These are phyloP conservation scores for Xylaria polymorpha DNA, from an alignment of 2,329 filamentous ascomycete genomes.

Conservation along the genomic window DNA sequence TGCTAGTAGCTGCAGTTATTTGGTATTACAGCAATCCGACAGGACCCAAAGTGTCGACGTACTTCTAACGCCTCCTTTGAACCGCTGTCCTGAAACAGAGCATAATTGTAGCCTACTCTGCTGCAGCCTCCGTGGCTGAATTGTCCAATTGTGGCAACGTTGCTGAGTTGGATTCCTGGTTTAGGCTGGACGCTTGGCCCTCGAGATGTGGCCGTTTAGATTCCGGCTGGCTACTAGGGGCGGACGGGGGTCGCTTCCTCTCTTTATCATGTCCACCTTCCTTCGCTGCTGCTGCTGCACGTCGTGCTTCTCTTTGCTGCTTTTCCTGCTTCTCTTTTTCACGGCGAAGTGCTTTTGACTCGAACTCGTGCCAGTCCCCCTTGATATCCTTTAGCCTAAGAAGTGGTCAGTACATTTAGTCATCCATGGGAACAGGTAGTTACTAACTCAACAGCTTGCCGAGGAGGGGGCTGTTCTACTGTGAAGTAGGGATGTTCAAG, in stretches of 20 bases:
- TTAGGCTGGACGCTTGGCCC: constrained; percentile 35
- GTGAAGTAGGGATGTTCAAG: constrained; percentile 90
- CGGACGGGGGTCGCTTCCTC: constrained; percentile 45
- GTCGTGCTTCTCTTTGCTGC: constrained; percentile 65
- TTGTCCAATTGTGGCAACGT: constrained; percentile 21
- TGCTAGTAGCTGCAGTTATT: constrained; percentile 10
- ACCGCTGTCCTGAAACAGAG: neutral
- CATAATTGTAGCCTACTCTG: constrained; percentile 7
- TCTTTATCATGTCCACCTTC: constrained; percentile 52
- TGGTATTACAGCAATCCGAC: constrained; percentile 12
- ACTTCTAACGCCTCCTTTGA: neutral
- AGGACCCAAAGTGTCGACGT: neutral
- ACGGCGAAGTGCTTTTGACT: constrained; percentile 92
- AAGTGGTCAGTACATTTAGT: constrained; percentile 48
- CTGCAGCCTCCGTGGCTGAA: constrained; percentile 12
- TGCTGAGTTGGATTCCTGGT: constrained; percentile 31
- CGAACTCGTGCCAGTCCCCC: constrained; percentile 98
- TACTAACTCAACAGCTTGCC: constrained; percentile 83
- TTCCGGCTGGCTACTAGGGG: constrained; percentile 43
- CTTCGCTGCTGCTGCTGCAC: constrained; percentile 54
- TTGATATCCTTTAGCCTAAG: constrained; percentile 79
- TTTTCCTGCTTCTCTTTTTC: constrained; percentile 84
- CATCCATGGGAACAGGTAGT: neutral
- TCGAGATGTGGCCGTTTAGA: constrained; percentile 48
- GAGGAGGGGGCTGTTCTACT: constrained; percentile 79